Base-by-base conservation (phyloP, 2,329 filamentous ascomycete genomes). In the Neofusicoccum sp. region DNA sequence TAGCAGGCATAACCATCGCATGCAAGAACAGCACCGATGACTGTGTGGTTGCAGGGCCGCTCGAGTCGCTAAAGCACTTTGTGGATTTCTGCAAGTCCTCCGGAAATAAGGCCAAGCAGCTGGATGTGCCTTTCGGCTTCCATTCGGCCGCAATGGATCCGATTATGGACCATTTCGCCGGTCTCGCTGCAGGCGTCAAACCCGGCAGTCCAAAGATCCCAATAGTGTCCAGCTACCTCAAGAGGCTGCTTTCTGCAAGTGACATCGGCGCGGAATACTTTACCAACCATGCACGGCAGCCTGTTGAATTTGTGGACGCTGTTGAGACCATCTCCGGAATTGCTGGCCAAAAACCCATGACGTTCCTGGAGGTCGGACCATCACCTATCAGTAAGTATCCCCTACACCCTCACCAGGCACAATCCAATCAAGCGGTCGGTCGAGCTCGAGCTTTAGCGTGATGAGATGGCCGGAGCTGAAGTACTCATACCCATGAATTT, bases 111-210 rank as follows among this genome's bases (percentile, higher is more conserved):
- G 49, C 56, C 9, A 71, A 69, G 48, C 62, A 54, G 37, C 65
- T 71, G 7, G 54, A 65, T 6, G 70, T 72, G 5, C 64, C 70
- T 0, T 71, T 65, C 37, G 70, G 67, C 1, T 72, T 71, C 59
- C 70, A 72, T 61, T 70, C 70, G 0, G 52, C 64, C 6, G 67
- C 66, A 1, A 69, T 72, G 70, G 70, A 72, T 48, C 67, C 70
- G 7, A 71, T 71, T 3, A 29, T 70, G 9, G 56, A 65, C 1
- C 63, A 65, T 16, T 64, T 70, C 12, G 37, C 61, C 3, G 36
- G 54, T 16, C 45, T 64, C n/a, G 61, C 60, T 4, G 61, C 66
- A 0, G 28, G 6, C 3, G 16, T 69, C 1, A 14, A 14, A 28
- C 6, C 22, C 37, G 12, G 6, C 28, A 7, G 8, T 14, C 52